Evolutionary conservation across 805 yeast genomes (phyloP), one percentile per base, ranked within the genome.

Genomic region (Cyberlindnera bimundalis): DNA sequence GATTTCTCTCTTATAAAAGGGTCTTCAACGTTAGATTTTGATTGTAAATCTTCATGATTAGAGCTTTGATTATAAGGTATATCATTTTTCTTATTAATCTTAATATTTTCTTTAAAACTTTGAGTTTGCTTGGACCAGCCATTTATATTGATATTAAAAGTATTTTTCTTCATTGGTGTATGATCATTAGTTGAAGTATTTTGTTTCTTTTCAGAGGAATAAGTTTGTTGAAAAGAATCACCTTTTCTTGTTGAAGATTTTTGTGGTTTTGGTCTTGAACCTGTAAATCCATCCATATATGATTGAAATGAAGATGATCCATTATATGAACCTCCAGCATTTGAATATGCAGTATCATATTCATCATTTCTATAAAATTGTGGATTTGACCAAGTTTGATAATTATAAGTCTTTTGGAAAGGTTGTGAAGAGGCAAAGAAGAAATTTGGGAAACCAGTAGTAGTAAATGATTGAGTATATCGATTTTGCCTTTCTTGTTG

Each of bases 221-320:
- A 8, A 21, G 35, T 12, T 16, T 29, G 29, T 13, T 23, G 29
- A 12, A 33, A 33, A 6, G 23, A 16, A 3, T 16, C 36, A 6
- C 29, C 29, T 9, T 21, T 33, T 33, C 29, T 24, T 16, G 29
- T 29, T 18, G 24, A n/a, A 25, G 30, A 11, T 5, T 15, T 25
- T 15, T 37, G 40, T 8, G 40, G 40, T 25, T 31, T 37, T 14
- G 40, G 40, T 12, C 40, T 15, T 23, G 33, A 11, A 10, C 40
- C 40, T 11, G 35, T 23, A 16, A 37, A 37, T 6, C 7, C 25
- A 13, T 24, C 16, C 26, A 23, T 29, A 17, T 29, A 21, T n/a
- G 20, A 12, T 16, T 23, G 6, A 21, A 23, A 33, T 4, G 35
- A n/a, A 6, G 26, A n/a, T 7, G 26, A 14, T 5, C 19, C 28